Base-by-base conservation (phyloP, 2,329 filamentous ascomycete species). In the Paecilomyces sp. region DNA sequence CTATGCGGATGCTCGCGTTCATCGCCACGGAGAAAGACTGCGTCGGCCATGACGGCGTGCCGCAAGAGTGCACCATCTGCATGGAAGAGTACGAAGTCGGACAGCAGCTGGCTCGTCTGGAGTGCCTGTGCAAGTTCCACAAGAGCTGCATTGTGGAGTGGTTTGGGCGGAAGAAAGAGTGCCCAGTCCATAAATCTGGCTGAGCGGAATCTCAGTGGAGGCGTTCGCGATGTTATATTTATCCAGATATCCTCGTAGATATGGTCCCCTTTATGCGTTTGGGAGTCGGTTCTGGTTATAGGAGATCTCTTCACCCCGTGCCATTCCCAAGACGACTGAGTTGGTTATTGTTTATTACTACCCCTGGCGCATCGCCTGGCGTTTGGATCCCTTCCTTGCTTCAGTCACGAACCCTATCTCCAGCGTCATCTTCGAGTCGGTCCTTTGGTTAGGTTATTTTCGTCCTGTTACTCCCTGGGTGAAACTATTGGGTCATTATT, bases 101-200 rank as follows among this genome's bases (percentile, higher is more conserved):
- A 0, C 82, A 84, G 66, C 76, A 80, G 64, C 76, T 88, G 75
- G 83, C 82, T 9, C 76, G 85, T 61, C 72, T 88, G 67, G 83
- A 86, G 65, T 88, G 85, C 67, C 74, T 85, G 63, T 88, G 85
- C 74, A 85, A 85, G 65, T 88, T 87, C 63, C 85, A 87, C 68
- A 79, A 82, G 70, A 71, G 72, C 55, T 88, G 85, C 67, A 86
- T 88, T 59, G 74, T 81, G 56, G 76, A 80, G 59, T 88, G 85
- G 85, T 85, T 85, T 76, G 79, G 80, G 58, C 82, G 73, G 76
- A 85, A 67, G 71, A 76, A 66, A 76, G 84, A 67, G 79, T 88
- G 85, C 70, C 85, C 85, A 1, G 85, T 85, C 60, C 85, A 87
- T 73, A 83, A 85, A 65, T 65, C 73, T 7, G 67, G 65, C 52